phyloP scores from a whole-genome alignment of 1,284 basidiomycete genomes.

The Papiliotrema terrestris region DNA sequence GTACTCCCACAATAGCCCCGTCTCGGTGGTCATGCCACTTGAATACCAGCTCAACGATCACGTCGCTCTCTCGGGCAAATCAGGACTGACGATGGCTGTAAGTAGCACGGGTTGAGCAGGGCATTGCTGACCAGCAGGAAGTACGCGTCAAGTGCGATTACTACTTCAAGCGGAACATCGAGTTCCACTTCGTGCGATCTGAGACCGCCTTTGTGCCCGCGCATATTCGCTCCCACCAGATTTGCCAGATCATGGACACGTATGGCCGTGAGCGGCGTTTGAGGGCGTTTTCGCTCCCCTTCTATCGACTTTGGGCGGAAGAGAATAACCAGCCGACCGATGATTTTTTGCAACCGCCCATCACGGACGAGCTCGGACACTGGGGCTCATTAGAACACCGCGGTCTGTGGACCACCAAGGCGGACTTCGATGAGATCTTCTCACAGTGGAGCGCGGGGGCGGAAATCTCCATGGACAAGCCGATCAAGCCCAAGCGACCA shows the following conservation, averaged over 20 bases:
- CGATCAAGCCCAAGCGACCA: not conserved
- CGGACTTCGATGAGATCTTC: not conserved
- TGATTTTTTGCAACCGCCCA: constrained; percentile 16
- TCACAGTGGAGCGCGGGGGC: not conserved
- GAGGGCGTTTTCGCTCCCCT: constrained; percentile 21
- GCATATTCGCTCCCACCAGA: constrained; percentile 24
- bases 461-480: not conserved
- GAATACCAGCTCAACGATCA: constrained; percentile 26
- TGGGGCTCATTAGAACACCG: constrained; percentile 17
- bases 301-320: constrained; percentile 25
- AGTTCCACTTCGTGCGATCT: constrained; percentile 29
- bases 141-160: constrained; percentile 14
- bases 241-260: constrained; percentile 32
- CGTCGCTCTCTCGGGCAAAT: constrained; percentile 15
- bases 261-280: constrained; percentile 33
- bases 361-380: constrained; percentile 16
- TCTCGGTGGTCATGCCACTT: constrained; percentile 13
- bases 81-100: constrained; percentile 26
- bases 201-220: constrained; percentile 25
- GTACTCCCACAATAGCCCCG: constrained; percentile 7
- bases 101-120: constrained; percentile 1
- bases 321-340: constrained; percentile 17
- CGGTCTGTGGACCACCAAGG: not conserved
- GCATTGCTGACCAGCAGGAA: constrained; percentile 17
- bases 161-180: constrained; percentile 32